Evolutionary conservation across 2,329 filamentous ascomycete genomes (phyloP).

Genomic region (Diaporthe ilicicola): DNA sequence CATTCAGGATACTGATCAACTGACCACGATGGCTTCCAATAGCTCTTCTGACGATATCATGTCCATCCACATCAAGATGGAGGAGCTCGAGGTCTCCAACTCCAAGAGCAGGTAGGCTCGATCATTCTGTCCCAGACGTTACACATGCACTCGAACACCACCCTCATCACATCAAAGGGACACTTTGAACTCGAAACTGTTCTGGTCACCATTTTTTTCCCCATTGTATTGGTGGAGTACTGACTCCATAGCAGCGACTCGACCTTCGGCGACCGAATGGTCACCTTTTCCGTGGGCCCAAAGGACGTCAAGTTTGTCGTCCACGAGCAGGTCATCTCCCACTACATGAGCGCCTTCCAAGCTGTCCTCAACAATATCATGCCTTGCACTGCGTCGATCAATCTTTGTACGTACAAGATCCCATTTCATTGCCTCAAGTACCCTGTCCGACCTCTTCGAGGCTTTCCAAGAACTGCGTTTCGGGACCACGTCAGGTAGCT

Average conservation of each 20-base stretch:
- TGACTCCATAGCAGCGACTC: neutral
- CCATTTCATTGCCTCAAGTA: too few relatives aligned
- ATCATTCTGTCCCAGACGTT: neutral
- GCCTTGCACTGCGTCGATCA: neutral
- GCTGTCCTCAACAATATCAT: neutral
- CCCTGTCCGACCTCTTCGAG: neutral
- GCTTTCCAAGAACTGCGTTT: neutral
- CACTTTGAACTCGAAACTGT: too few relatives aligned
- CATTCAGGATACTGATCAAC: neutral
- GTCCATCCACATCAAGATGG: neutral
- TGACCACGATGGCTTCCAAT: neutral
- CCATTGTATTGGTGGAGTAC: neutral
- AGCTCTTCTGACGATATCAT: neutral
- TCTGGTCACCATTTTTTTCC: too few relatives aligned
- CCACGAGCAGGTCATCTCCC: neutral
- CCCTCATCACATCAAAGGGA: neutral
- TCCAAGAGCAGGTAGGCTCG: neutral
- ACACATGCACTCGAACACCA: neutral
- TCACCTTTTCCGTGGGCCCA: slow-evolving; percentile 4
- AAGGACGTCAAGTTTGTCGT: neutral
- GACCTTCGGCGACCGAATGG: neutral
- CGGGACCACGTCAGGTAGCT: neutral
- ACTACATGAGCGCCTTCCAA: neutral
- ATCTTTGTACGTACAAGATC: neutral
- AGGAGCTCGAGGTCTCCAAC: neutral